phyloP scores from a whole-genome alignment of 768 basidiomycete genomes.

The Cystobasidium onofrii region DNA sequence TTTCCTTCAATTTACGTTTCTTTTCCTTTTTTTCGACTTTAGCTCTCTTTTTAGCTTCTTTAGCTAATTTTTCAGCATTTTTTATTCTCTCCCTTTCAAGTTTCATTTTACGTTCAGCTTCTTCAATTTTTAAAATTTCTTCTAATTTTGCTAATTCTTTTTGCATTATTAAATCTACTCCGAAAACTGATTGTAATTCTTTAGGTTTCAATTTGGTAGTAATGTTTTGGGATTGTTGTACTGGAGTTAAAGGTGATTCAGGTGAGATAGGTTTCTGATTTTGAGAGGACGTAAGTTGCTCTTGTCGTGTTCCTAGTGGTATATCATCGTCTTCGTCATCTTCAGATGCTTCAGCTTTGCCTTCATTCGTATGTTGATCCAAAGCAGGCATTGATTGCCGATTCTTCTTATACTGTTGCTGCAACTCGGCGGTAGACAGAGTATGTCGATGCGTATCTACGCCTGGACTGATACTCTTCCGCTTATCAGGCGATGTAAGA shows the following conservation, averaged over 20 bases:
- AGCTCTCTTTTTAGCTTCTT: slow-evolving; percentile 17
- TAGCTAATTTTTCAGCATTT: slow-evolving; percentile 5
- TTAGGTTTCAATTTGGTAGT: not conserved
- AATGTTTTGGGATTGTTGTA: not conserved
- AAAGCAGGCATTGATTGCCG: not conserved
- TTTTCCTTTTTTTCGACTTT: slow-evolving; percentile 15
- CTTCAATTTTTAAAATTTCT: slow-evolving; percentile 18
- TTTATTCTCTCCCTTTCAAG: not conserved
- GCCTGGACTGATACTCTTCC: not conserved
- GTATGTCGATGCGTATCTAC: not conserved
- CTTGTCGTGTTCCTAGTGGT: slow-evolving; percentile 7
- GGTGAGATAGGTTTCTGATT: not conserved
- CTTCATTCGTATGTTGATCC: not conserved
- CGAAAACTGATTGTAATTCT: slow-evolving; percentile 5
- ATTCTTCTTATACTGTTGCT: slow-evolving; percentile 6
- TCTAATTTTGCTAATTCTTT: slow-evolving; percentile 13
- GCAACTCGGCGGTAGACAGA: slow-evolving; percentile 12
- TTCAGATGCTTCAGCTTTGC: not conserved
- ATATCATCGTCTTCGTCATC: slow-evolving; percentile 19
- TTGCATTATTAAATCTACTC: slow-evolving; percentile 18
- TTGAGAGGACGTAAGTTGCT: not conserved
- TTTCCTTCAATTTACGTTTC: slow-evolving; percentile 5
- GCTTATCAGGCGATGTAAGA: not conserved
- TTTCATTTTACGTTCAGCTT: slow-evolving; percentile 9
- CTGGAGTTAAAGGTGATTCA: not conserved